These are phyloP conservation scores for Silene noctiflora DNA, from an alignment of 179 eudicot genomes.

Conservation along the genomic window DNA sequence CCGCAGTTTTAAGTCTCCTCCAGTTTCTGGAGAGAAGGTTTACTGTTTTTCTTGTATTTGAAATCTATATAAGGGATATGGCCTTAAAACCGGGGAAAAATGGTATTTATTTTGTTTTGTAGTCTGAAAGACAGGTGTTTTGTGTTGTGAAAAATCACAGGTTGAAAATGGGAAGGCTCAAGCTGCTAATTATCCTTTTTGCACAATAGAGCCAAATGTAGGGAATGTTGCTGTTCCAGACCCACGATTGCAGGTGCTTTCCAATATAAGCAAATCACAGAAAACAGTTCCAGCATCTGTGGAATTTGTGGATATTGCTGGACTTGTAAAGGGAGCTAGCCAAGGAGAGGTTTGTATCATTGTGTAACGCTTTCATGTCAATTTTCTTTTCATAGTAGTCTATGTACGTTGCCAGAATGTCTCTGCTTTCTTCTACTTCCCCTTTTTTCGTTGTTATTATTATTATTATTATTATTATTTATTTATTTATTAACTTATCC, in stretches of 20 bases:
- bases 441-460: too few species aligned
- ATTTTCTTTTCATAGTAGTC: background rate
- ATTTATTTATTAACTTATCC: background rate
- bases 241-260: slow-evolving; percentile 79
- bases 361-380: background rate
- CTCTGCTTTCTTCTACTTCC: background rate
- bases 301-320: slow-evolving; percentile 97
- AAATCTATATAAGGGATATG: background rate
- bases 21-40: background rate
- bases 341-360: slow-evolving; percentile 77
- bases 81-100: background rate
- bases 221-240: slow-evolving; percentile 98
- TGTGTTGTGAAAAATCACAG: slow-evolving; percentile 34
- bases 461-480: too few species aligned
- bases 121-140: background rate
- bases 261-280: slow-evolving; percentile 83
- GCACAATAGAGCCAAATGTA: slow-evolving; percentile 96
- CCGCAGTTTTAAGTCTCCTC: background rate
- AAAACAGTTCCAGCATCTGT: slow-evolving; percentile 84
- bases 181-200: slow-evolving; percentile 97
- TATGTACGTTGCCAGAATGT: background rate
- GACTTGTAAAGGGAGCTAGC: slow-evolving; percentile 97
- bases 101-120: background rate
- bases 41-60: background rate
- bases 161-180: slow-evolving; percentile 99